A percentile compares a stretch with the other conserved stretches of the same genome.
phyloP scores from a whole-genome alignment of 352 stramenopile genomes.

The Pilasporangium apinafurcum region DNA sequence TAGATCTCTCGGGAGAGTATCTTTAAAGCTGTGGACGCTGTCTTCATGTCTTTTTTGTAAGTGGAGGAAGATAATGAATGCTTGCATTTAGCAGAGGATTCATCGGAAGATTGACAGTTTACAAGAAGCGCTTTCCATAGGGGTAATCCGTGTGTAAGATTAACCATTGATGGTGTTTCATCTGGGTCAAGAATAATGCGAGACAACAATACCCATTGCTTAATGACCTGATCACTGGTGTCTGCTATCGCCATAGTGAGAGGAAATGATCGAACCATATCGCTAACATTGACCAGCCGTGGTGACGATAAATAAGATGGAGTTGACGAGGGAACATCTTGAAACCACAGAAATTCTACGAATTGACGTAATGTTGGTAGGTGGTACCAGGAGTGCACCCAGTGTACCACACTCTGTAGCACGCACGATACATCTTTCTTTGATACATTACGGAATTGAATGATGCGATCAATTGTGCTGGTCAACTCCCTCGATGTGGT shows the following conservation, averaged over 20 bases:
- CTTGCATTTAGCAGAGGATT: slow-evolving; percentile 14
- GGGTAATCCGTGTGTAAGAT: slow-evolving; percentile 25
- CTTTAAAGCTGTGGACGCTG: not conserved
- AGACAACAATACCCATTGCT: slow-evolving; percentile 6
- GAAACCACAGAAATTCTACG: slow-evolving; percentile 46
- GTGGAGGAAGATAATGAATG: not conserved
- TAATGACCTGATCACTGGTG: not conserved
- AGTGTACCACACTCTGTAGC: slow-evolving; percentile 32
- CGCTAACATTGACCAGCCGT: slow-evolving; percentile 3
- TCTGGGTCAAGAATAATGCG: slow-evolving; percentile 19
- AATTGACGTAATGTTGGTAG: slow-evolving; percentile 39
- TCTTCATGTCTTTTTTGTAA: not conserved
- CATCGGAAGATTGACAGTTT: slow-evolving; percentile 25
- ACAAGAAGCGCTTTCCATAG: slow-evolving; percentile 31
- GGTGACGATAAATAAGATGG: slow-evolving; percentile 4
- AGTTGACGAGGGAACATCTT: not conserved
- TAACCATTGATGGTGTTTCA: slow-evolving; percentile 19
- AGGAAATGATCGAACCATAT: slow-evolving; percentile 13
- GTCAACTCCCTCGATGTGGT: not conserved
- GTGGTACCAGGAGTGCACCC: slow-evolving; percentile 43
- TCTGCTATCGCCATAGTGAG: not conserved
- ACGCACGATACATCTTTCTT: slow-evolving; percentile 20
- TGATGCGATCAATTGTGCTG: not conserved
- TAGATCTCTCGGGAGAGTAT: not conserved
- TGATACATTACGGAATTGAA: slow-evolving; percentile 3